Percentiles rank a stretch among this genome's conserved stretches.
Conservation (phyloP, 768 basidiomycete species). For the Botryobasidium botryosum region DNA sequence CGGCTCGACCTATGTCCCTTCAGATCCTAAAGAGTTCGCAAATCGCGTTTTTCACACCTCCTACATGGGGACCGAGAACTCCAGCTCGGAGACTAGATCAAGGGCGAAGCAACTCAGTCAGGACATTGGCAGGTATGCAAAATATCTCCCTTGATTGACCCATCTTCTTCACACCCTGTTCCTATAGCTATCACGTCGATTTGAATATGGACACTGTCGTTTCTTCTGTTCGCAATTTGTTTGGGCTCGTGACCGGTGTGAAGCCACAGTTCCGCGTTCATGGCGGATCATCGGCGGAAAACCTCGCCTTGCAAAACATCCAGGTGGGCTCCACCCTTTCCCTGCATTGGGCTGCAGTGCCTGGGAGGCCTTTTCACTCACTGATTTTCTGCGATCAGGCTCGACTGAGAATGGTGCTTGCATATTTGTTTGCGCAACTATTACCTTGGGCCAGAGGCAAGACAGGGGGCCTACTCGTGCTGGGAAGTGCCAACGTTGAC, state of each 20-base stretch:
- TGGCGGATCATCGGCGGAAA: slow-evolving; percentile 77
- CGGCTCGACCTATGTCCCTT: slow-evolving; percentile 66
- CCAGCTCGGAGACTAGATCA: slow-evolving; percentile 65
- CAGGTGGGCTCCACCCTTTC: slow-evolving; percentile 32
- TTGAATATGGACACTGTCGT: slow-evolving; percentile 93
- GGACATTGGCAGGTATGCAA: slow-evolving; percentile 67
- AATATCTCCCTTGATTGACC: neutral
- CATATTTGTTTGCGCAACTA: slow-evolving; percentile 90
- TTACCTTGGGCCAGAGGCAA: slow-evolving; percentile 81
- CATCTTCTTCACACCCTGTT: neutral
- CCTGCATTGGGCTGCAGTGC: neutral
- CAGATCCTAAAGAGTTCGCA: slow-evolving; percentile 75
- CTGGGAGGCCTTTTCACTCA: neutral
- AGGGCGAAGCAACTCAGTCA: slow-evolving; percentile 76
- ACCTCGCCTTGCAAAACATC: slow-evolving; percentile 93
- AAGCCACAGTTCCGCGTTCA: slow-evolving; percentile 67
- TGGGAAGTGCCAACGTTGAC: slow-evolving; percentile 98
- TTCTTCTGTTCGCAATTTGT: slow-evolving; percentile 65
- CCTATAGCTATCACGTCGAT: slow-evolving; percentile 71
- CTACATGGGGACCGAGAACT: slow-evolving; percentile 99
- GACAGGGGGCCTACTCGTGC: slow-evolving; percentile 71
- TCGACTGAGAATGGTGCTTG: slow-evolving; percentile 80
- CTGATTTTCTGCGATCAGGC: slow-evolving; percentile 34
- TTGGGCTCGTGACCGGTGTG: slow-evolving; percentile 60
- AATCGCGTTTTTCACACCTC: slow-evolving; percentile 88